Percentiles rank a stretch among this genome's conserved stretches.
phyloP scores from a whole-genome alignment of 768 basidiomycete species.

The Chalciporus pseudorubinellus region DNA sequence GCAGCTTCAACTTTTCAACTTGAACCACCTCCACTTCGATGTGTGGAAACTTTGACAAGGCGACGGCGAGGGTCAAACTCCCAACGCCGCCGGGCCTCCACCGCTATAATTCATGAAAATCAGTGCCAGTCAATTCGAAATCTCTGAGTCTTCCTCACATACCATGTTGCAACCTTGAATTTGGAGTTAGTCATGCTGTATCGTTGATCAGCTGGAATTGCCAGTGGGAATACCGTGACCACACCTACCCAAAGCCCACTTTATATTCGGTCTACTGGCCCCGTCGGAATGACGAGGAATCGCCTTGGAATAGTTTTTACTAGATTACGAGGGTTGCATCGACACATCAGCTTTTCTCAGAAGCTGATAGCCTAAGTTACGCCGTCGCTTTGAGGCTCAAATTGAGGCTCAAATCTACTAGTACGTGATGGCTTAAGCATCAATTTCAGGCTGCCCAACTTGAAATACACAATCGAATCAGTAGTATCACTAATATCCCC shows the following conservation, averaged over 20 bases:
- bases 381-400: too few species aligned
- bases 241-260: background rate
- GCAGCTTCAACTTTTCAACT: conserved; percentile 54
- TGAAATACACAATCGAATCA: too few species aligned
- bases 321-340: too few species aligned
- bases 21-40: conserved; percentile 60
- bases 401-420: too few species aligned
- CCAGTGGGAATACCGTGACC: background rate
- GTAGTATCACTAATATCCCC: too few species aligned
- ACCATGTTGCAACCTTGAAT: conserved; percentile 32
- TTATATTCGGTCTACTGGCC: conserved; percentile 7
- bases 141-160: background rate
- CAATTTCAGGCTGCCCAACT: too few species aligned
- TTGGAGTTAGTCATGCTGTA: conserved; percentile 17
- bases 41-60: conserved; percentile 42
- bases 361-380: too few species aligned
- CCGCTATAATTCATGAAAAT: conserved; percentile 35
- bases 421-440: too few species aligned
- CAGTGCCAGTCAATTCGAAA: background rate
- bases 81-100: conserved; percentile 43
- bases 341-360: too few species aligned
- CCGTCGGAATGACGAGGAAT: too few species aligned
- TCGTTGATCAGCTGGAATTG: background rate
- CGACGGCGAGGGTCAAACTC: conserved; percentile 38
- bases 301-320: too few species aligned